Base-by-base conservation (phyloP, 2,329 filamentous ascomycete genomes). In the Trichoderma lentiforme region DNA sequence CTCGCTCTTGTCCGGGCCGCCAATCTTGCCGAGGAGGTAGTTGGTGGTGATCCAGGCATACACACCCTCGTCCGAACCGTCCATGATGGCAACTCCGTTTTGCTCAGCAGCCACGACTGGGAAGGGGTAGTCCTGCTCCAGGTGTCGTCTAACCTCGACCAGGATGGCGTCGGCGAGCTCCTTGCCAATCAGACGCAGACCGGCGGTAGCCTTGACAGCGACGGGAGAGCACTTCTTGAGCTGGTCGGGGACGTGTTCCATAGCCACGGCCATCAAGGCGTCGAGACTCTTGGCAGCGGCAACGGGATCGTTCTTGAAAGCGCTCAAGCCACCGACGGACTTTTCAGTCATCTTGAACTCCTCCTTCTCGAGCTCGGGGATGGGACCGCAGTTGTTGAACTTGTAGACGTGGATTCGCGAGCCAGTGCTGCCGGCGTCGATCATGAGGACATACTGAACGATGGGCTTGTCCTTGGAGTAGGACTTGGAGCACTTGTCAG, bases 1-100 rank as follows among this genome's bases (percentile, higher is more conserved):
- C 65, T 94, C 92, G 74, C 89, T 94, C 81, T 95, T 90, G 80
- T 98, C 95, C 2, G 94, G 93, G 12, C 93, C 93, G 73, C 96
- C 96, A 82, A 99, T 98, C 85, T 98, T 98, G 78, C 95, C 95
- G 28, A 99, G 90, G 53, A 99, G 91, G 83, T 99, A 99, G 87
- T 99, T 99, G 76, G 94, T 96, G 7, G 96, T 99, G 81, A 99
- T 97, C 96, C 96, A 99, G 68, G 96, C 97, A 80, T 97, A 99
- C 34, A 99, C 95, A 80, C 96, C 96, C 84, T 99, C 96, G 79
- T 98, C 93, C 65, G 93, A 94, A 74, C 96, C 96, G 78, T 97
- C 95, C 96, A 99, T 99, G 81, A 99, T 97, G 74, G 94, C 90
- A 32, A 99, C 94, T 71, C 97, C 96, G 70, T 93, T 90, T 76